Percentiles rank a stretch among this genome's conserved stretches.
These are phyloP conservation scores for Macadamia tetraphylla DNA, from an alignment of 164 flowering plant species.

Conservation along the genomic window DNA sequence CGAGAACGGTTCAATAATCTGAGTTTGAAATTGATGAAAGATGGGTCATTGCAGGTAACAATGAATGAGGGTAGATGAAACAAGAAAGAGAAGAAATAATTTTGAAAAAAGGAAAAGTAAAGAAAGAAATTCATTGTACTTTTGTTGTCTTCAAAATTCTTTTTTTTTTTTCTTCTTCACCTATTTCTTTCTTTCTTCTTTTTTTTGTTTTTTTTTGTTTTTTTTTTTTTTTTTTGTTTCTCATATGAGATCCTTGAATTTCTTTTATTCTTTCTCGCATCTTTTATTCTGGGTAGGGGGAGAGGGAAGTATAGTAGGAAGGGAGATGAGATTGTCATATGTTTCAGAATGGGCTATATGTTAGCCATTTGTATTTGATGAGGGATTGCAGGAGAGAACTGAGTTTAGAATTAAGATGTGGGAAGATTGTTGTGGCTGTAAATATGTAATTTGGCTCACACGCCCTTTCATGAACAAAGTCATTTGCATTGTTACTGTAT, in stretches of 20 bases:
- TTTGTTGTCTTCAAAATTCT: slow-evolving; percentile 6
- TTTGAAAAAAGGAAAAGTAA: background rate
- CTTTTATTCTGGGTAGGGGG: too few relatives aligned
- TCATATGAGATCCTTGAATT: background rate
- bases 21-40: slow-evolving; percentile 58
- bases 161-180: background rate
- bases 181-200: too few relatives aligned
- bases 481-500: too few relatives aligned
- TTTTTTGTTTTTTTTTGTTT: background rate
- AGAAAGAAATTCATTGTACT: background rate
- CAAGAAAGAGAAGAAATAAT: background rate
- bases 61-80: slow-evolving; percentile 15
- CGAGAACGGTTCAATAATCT: slow-evolving; percentile 71
- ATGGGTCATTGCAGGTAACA: slow-evolving; percentile 47
- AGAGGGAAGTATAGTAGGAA: background rate
- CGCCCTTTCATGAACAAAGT: background rate
- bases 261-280: background rate
- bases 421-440: background rate
- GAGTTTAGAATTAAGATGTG: background rate
- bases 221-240: background rate
- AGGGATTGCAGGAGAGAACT: background rate
- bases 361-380: background rate
- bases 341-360: background rate
- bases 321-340: background rate
- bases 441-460: background rate